These are phyloP conservation scores for Exophiala spinifera DNA, from an alignment of 2,329 filamentous ascomycete species.

Conservation along the genomic window DNA sequence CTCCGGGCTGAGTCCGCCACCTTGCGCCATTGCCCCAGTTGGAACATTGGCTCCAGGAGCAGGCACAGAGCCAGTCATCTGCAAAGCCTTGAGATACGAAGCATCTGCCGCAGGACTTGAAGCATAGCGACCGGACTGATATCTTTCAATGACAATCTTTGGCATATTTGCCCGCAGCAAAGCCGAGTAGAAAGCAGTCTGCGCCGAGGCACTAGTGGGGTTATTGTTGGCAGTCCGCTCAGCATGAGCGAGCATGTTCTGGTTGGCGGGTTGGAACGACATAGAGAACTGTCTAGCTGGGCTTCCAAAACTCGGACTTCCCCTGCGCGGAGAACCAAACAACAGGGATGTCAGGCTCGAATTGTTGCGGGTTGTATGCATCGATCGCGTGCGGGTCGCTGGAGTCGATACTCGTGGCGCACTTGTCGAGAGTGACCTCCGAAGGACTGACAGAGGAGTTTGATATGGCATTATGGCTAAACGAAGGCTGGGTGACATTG, in stretches of 20 bases:
- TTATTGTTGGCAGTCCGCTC: slow-evolving; percentile 94
- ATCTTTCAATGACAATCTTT: slow-evolving; percentile 84
- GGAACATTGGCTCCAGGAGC: slow-evolving; percentile 25
- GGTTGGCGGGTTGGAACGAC: slow-evolving; percentile 28
- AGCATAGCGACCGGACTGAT: slow-evolving; percentile 81
- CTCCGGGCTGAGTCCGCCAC: slow-evolving; percentile 50
- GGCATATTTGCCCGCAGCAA: slow-evolving; percentile 90
- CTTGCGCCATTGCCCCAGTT: background rate
- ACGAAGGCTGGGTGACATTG: slow-evolving; percentile 19
- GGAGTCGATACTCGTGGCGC: background rate
- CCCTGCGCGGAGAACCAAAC: slow-evolving; percentile 17
- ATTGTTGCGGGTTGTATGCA: background rate
- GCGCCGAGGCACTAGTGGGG: slow-evolving; percentile 77
- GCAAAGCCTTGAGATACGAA: slow-evolving; percentile 73
- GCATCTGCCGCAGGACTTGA: slow-evolving; percentile 74
- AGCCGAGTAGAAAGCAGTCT: slow-evolving; percentile 91
- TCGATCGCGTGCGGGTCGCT: background rate
- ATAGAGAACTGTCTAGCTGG: slow-evolving; percentile 24
- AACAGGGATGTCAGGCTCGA: slow-evolving; percentile 16
- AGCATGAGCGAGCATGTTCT: slow-evolving; percentile 71
- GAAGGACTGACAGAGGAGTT: slow-evolving; percentile 3
- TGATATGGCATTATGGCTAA: slow-evolving; percentile 6
- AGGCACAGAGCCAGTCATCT: slow-evolving; percentile 51
- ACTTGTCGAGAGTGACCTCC: slow-evolving; percentile 14
- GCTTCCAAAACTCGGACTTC: background rate